phyloP scores from a whole-genome alignment of 257 asterid genomes.

The Salvia splendens region DNA sequence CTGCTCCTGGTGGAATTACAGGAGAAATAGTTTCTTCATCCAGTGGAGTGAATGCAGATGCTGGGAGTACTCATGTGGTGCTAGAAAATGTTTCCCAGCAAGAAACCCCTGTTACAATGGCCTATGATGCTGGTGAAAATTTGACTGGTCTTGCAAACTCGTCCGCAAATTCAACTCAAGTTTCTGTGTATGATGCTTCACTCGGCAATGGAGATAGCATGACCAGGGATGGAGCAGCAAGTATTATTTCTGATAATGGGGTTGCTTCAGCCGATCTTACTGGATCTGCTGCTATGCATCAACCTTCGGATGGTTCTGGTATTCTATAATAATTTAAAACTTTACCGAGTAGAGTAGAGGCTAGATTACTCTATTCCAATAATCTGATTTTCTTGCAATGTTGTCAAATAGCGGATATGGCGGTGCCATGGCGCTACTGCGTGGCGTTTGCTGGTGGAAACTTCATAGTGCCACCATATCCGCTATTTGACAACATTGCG shows the following conservation, averaged over 20 bases:
- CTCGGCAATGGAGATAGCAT: conserved; percentile 46
- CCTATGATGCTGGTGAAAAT: conserved; percentile 40
- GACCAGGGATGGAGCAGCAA: conserved; percentile 43
- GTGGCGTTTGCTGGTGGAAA: too few relatives aligned
- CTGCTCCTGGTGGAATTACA: conserved; percentile 14
- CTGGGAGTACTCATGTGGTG: conserved; percentile 30
- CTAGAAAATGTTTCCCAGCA: conserved; percentile 41
- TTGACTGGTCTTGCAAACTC: conserved; percentile 40
- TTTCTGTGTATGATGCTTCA: conserved; percentile 50
- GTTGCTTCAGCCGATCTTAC: conserved; percentile 48
- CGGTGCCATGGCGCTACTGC: too few relatives aligned
- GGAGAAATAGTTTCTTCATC: conserved; percentile 31
- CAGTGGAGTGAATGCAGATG: conserved; percentile 28
- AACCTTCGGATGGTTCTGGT: conserved; percentile 71
- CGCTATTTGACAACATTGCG: too few relatives aligned
- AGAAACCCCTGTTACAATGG: conserved; percentile 32
- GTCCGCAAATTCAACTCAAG: conserved; percentile 44
- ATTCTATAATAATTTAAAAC: conserved; percentile 24
- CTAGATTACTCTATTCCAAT: conserved; percentile 17
- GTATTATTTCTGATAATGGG: conserved; percentile 58
- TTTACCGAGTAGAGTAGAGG: not conserved
- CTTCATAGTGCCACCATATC: too few relatives aligned
- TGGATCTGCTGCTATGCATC: conserved; percentile 64
- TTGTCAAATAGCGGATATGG: too few relatives aligned
- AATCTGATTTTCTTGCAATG: conserved; percentile 7